Percentiles rank a stretch among this genome's conserved stretches.
These are phyloP conservation scores for Pluteus cervinus DNA, from an alignment of 768 basidiomycete species.

Conservation along the genomic window DNA sequence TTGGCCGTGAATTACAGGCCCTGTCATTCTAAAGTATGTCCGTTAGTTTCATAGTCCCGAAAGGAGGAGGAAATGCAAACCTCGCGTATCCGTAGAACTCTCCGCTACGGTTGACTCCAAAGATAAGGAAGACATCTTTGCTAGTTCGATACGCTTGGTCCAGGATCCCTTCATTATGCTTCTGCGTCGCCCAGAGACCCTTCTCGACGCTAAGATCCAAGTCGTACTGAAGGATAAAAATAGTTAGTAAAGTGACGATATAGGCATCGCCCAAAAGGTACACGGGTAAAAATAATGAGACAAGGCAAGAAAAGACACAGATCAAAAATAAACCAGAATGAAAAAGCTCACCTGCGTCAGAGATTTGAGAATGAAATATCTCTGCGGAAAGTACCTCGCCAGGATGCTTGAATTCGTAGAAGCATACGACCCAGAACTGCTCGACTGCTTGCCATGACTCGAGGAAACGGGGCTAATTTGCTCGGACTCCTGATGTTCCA, in stretches of 20 bases:
- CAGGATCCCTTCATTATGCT: slow-evolving; percentile 84
- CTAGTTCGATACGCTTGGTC: slow-evolving; percentile 94
- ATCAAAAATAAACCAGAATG: background rate
- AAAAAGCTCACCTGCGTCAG: slow-evolving; percentile 56
- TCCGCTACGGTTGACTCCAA: slow-evolving; percentile 90
- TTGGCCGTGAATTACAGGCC: slow-evolving; percentile 50
- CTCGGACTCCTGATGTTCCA: slow-evolving; percentile 34
- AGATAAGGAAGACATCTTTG: slow-evolving; percentile 82
- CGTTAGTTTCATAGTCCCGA: slow-evolving; percentile 1
- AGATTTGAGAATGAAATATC: slow-evolving; percentile 93
- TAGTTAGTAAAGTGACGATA: too few relatives aligned
- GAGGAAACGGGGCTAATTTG: slow-evolving; percentile 16
- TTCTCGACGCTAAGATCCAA: slow-evolving; percentile 73
- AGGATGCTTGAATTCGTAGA: slow-evolving; percentile 86
- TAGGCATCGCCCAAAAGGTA: too few relatives aligned
- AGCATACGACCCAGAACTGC: slow-evolving; percentile 63
- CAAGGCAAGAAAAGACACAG: too few relatives aligned
- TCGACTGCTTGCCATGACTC: slow-evolving; percentile 31
- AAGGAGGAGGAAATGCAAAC: slow-evolving; percentile 27
- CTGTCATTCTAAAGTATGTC: slow-evolving; percentile 52
- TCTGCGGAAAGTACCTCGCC: slow-evolving; percentile 67
- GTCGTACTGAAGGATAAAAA: slow-evolving; percentile 45
- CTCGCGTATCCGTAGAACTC: slow-evolving; percentile 93
- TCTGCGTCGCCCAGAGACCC: slow-evolving; percentile 89
- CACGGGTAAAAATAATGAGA: too few relatives aligned